Percentiles rank a stretch among this genome's conserved stretches.
These are phyloP conservation scores for Cryptomeria japonica DNA, from an alignment of 75 land plant genomes.

Conservation along the genomic window DNA sequence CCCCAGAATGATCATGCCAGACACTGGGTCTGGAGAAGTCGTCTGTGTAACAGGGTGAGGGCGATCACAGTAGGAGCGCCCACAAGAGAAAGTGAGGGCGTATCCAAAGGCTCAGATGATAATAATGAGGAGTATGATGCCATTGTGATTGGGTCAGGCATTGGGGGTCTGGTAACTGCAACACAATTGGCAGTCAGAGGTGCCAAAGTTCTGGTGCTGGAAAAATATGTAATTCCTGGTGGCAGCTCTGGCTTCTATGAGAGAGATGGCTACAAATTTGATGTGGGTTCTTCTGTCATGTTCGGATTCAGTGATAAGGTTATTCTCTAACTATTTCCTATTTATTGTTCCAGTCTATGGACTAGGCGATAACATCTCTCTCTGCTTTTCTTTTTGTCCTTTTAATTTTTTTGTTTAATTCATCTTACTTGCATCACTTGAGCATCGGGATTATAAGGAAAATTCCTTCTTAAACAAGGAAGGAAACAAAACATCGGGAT, in stretches of 20 bases:
- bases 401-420: neutral
- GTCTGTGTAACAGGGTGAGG: neutral
- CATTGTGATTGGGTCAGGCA: conserved; percentile 92
- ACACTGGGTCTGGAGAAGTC: neutral
- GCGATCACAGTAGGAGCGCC: neutral
- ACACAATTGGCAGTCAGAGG: conserved; percentile 94
- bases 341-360: neutral
- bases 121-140: conserved; percentile 61
- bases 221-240: conserved; percentile 98
- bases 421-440: neutral
- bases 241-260: conserved; percentile 92
- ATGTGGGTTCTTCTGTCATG: conserved; percentile 99
- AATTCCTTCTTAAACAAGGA: neutral
- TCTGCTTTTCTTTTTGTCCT: neutral
- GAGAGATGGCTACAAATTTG: conserved; percentile 92
- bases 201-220: conserved; percentile 85
- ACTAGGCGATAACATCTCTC: neutral
- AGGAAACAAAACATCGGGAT: neutral
- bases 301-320: conserved; percentile 99
- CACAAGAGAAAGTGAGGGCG: neutral
- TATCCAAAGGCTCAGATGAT: neutral
- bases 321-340: neutral
- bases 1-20: neutral
- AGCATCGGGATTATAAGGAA: neutral
- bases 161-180: conserved; percentile 94